These are phyloP conservation scores for Monilinia polystroma DNA, from an alignment of 2,329 filamentous ascomycete genomes.

Conservation along the genomic window DNA sequence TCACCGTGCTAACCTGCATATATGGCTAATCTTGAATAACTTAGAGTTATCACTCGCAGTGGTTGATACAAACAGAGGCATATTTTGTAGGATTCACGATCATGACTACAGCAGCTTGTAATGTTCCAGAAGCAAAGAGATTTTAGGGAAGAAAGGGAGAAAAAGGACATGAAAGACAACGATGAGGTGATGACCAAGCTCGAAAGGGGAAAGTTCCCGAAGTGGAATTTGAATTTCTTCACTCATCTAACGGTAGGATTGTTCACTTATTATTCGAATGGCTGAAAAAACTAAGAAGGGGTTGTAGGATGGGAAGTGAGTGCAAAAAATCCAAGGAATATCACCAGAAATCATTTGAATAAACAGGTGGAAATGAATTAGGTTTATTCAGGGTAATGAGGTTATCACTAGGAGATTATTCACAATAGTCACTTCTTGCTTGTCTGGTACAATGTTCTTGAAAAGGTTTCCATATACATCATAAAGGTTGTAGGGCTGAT, in stretches of 20 bases:
- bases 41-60: background rate
- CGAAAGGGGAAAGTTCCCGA: background rate
- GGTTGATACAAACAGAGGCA: background rate
- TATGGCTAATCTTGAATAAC: background rate
- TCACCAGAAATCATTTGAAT: background rate
- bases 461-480: no score
- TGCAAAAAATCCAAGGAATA: background rate
- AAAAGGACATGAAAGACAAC: background rate
- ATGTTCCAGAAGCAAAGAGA: background rate
- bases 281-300: background rate
- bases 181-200: background rate
- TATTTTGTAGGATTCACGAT: background rate
- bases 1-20: no score
- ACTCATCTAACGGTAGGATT: background rate
- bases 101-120: background rate
- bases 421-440: background rate
- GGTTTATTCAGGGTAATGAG: background rate
- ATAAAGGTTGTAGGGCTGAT: no score
- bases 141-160: background rate
- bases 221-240: background rate
- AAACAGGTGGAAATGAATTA: background rate
- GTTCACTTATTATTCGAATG: background rate
- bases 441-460: no score
- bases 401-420: no score
- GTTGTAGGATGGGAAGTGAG: background rate